Evolutionary conservation across 2,329 filamentous ascomycete species (phyloP), one percentile per base, ranked within the genome.

Genomic region (Epicoccum sorghinum): DNA sequence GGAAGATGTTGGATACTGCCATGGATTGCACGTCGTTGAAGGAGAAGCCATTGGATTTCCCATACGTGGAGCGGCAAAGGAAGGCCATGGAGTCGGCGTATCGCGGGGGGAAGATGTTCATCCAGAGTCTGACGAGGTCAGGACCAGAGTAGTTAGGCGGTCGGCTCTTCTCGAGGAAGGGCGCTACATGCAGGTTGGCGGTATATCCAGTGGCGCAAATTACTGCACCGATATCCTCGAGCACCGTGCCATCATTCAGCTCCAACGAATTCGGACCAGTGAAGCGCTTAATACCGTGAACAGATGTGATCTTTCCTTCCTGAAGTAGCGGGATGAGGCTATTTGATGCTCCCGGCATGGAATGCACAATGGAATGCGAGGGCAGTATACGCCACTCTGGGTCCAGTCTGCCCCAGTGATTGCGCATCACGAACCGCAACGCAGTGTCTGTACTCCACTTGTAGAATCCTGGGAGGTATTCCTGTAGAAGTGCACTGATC

Each of bases 151-250:
- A 76, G 13, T 57, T 39, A 37, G 57, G 37, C 4, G 61, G 52
- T 5, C 57, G 49, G 29, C 42, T 52, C 4, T 42, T 41, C 9
- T 53, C 45, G 8, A 68, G 68, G 38, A 74, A 69, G 24, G 64
- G 60, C 7, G 59, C 57, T 10, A 66, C 64, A 6, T 67, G 25
- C 18, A 71, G 47, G 27, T 63, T 58, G 41, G 69, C 56, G n/a
- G 60, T 49, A 57, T 75, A 76, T 38, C 73, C 73, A 7, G 73
- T 76, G 50, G 71, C 73, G 50, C 62, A 75, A 37, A 76, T 68
- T 25, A 77, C 68, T 9, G 65, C 66, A 48, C 75, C 70, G 25
- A 75, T 62, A 27, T 70, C 62, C 13, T 66, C 57, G 13, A 75
- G 57, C 8, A 64, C 52, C 4, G 61, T 65, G 1, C 71, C 72